Evolutionary conservation across 805 yeast genomes (phyloP).

Genomic region (Sugiyamaella floridensis): DNA sequence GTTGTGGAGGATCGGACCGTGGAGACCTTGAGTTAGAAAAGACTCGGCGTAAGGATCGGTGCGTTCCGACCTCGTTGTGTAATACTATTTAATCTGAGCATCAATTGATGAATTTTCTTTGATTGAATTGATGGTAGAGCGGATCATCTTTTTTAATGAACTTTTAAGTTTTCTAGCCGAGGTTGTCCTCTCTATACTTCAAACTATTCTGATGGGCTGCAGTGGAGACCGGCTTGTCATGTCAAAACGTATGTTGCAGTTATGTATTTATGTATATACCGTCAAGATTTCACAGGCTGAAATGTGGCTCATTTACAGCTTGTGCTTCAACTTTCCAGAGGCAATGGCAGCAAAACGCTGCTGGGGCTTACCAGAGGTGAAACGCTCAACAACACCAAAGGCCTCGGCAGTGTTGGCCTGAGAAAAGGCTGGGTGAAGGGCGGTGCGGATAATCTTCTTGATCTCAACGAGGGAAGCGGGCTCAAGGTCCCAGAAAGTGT

Average conservation of each 20-base stretch:
- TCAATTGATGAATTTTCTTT: not conserved
- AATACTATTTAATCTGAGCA: too few species aligned
- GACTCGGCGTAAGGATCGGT: not conserved
- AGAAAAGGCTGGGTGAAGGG: constrained; percentile 33
- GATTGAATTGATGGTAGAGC: not conserved
- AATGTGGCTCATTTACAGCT: constrained; percentile 35
- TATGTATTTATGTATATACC: too few species aligned
- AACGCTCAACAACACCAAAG: constrained; percentile 58
- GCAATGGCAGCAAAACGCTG: constrained; percentile 51
- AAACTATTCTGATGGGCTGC: too few species aligned
- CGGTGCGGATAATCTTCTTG: constrained; percentile 37
- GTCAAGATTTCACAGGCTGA: too few species aligned
- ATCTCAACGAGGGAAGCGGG: constrained; percentile 39
- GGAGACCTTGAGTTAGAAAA: constrained; percentile 30
- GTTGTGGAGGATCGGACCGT: constrained; percentile 28
- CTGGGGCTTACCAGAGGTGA: constrained; percentile 72
- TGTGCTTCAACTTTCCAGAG: constrained; percentile 51
- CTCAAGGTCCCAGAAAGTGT: constrained; percentile 40
- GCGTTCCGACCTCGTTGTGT: not conserved
- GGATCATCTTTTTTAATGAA: not conserved
- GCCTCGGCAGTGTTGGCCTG: constrained; percentile 59
- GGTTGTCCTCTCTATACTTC: too few species aligned
- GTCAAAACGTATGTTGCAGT: not conserved
- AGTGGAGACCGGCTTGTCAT: too few species aligned
- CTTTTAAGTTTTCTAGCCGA: not conserved